Conservation (phyloP, 805 yeast genomes). For the Teunomyces tritomae region DNA sequence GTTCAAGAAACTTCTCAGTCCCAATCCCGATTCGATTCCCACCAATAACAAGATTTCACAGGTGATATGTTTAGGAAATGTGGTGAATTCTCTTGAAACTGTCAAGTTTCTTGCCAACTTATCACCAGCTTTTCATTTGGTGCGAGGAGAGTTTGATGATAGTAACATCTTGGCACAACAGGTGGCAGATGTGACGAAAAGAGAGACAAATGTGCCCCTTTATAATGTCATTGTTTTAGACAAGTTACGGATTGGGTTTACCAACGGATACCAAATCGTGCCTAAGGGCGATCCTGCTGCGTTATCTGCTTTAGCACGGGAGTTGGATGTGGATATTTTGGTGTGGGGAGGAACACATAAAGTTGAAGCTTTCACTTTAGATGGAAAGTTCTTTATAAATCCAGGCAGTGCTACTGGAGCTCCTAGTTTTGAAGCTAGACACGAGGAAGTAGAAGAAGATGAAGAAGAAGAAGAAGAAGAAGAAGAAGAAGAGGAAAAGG, state of each 20-base stretch:
- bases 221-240: conserved; percentile 67
- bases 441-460: conserved; percentile 49
- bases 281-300: conserved; percentile 89
- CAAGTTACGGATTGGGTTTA: conserved; percentile 73
- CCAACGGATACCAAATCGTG: conserved; percentile 78
- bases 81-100: conserved; percentile 65
- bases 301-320: conserved; percentile 76
- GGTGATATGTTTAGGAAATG: conserved; percentile 82
- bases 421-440: conserved; percentile 58
- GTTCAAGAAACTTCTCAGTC: conserved; percentile 74
- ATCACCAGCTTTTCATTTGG: conserved; percentile 71
- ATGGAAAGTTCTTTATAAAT: conserved; percentile 89
- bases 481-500: conserved; percentile 10
- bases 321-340: conserved; percentile 86
- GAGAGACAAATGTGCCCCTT: conserved; percentile 46
- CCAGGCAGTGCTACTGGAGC: conserved; percentile 99
- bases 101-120: conserved; percentile 61
- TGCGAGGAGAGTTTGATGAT: conserved; percentile 80
- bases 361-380: conserved; percentile 90
- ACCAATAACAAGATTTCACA: conserved; percentile 68
- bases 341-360: conserved; percentile 92
- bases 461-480: conserved; percentile 24
- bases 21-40: conserved; percentile 46
- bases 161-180: conserved; percentile 36
- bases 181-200: conserved; percentile 13